phyloP scores from a whole-genome alignment of 306 rosid species.

The Echinosophora koreensis region DNA sequence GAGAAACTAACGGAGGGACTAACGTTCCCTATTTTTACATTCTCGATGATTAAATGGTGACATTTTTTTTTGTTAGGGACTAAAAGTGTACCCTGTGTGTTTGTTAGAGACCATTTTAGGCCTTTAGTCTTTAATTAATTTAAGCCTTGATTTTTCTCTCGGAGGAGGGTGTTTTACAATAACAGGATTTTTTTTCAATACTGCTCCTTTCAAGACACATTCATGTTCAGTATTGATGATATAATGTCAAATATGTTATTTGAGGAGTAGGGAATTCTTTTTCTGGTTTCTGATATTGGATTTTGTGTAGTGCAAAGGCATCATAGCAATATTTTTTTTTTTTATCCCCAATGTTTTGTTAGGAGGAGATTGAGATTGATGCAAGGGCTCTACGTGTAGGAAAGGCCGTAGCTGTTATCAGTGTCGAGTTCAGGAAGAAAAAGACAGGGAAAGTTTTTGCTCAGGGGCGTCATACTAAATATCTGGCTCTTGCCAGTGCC shows the following conservation, averaged over 20 bases:
- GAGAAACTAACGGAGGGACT: no score
- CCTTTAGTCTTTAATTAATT: no score
- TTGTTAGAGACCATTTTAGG: no score
- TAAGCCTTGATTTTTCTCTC: neutral
- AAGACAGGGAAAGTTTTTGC: constrained; percentile 75
- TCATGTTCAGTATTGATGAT: neutral
- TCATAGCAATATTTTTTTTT: neutral
- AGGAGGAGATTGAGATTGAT: constrained; percentile 87
- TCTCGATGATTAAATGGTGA: no score
- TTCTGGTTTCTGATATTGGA: constrained; percentile 24
- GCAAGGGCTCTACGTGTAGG: constrained; percentile 71
- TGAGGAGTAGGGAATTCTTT: neutral
- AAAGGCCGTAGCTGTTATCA: constrained; percentile 65
- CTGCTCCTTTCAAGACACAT: neutral
- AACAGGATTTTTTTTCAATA: no score
- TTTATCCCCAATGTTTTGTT: constrained; percentile 4
- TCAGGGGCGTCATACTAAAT: constrained; percentile 87
- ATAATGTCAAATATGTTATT: neutral
- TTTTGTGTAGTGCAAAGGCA: neutral
- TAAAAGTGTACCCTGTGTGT: no score
- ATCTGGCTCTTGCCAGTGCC: constrained; percentile 45
- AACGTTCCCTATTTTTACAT: no score
- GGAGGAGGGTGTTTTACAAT: no score
- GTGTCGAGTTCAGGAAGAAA: constrained; percentile 79
- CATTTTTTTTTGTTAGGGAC: no score